phyloP scores from a whole-genome alignment of 805 yeast genomes.

The Tanozyma kutaoensis region DNA sequence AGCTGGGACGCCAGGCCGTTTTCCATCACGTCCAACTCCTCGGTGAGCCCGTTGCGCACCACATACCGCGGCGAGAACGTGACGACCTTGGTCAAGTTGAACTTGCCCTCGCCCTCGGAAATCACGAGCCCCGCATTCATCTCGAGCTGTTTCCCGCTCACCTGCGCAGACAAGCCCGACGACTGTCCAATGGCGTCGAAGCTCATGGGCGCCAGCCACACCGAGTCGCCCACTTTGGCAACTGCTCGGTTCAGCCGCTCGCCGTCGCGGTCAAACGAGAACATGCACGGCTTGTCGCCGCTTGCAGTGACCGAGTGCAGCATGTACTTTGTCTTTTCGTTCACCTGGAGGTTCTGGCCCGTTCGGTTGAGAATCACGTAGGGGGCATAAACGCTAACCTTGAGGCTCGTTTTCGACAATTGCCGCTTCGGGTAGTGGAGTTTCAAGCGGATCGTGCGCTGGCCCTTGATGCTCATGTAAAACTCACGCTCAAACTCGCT shows the following conservation, averaged over 20 bases:
- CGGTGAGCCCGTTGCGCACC: constrained; percentile 45
- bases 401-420: constrained; percentile 43
- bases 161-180: constrained; percentile 35
- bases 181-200: constrained; percentile 86
- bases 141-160: constrained; percentile 40
- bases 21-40: constrained; percentile 48
- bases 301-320: too few species aligned
- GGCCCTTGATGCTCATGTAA: constrained; percentile 46
- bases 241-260: constrained; percentile 55
- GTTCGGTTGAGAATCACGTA: constrained; percentile 76
- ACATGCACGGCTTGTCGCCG: constrained; percentile 55
- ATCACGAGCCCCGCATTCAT: constrained; percentile 65
- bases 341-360: constrained; percentile 39
- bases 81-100: constrained; percentile 62
- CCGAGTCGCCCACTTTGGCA: constrained; percentile 53
- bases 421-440: constrained; percentile 47
- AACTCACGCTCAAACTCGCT: constrained; percentile 47
- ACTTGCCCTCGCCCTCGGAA: constrained; percentile 77
- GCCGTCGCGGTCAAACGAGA: constrained; percentile 57
- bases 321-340: too few species aligned
- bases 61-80: constrained; percentile 76
- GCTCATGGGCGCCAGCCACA: constrained; percentile 61
- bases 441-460: constrained; percentile 44
- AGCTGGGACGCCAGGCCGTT: constrained; percentile 46
- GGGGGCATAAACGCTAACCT: constrained; percentile 68